phyloP scores from a whole-genome alignment of 352 stramenopile genomes.

The Saprolegnia diclina region DNA sequence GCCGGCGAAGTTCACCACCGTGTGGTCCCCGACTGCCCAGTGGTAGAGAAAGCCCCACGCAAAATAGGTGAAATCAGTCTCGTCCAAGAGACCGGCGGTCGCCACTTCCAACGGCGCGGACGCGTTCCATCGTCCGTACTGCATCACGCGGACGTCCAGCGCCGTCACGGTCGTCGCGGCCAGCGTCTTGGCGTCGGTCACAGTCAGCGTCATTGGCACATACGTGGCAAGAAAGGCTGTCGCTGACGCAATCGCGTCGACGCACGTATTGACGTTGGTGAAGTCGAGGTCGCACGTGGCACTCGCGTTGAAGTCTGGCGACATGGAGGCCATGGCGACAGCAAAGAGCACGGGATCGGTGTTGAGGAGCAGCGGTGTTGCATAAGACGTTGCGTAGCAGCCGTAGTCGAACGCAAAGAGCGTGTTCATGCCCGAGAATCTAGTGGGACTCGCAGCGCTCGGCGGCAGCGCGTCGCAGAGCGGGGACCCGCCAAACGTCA shows the following conservation, averaged over 20 bases:
- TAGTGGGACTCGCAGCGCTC: neutral
- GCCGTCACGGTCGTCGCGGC: neutral
- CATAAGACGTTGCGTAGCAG: neutral
- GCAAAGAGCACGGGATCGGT: neutral
- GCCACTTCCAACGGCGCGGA: neutral
- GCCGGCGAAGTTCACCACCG: slow-evolving; percentile 10
- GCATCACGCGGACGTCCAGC: slow-evolving; percentile 8
- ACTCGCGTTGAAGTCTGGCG: neutral
- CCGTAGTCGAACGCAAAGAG: neutral
- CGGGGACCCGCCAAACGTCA: neutral
- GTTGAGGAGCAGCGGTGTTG: neutral
- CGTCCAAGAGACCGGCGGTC: neutral
- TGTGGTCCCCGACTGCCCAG: slow-evolving; percentile 10
- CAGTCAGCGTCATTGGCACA: neutral
- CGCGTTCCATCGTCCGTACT: neutral
- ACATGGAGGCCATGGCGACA: neutral
- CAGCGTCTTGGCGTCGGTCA: neutral
- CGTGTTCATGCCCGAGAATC: neutral
- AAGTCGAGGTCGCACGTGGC: neutral
- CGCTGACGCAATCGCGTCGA: neutral
- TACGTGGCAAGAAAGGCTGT: neutral
- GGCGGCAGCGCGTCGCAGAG: neutral
- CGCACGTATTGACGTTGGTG: neutral
- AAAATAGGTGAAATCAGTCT: neutral
- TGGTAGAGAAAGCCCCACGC: slow-evolving; percentile 6